phyloP scores from a whole-genome alignment of 2,329 filamentous ascomycete species.

The Aspergillus neotritici region DNA sequence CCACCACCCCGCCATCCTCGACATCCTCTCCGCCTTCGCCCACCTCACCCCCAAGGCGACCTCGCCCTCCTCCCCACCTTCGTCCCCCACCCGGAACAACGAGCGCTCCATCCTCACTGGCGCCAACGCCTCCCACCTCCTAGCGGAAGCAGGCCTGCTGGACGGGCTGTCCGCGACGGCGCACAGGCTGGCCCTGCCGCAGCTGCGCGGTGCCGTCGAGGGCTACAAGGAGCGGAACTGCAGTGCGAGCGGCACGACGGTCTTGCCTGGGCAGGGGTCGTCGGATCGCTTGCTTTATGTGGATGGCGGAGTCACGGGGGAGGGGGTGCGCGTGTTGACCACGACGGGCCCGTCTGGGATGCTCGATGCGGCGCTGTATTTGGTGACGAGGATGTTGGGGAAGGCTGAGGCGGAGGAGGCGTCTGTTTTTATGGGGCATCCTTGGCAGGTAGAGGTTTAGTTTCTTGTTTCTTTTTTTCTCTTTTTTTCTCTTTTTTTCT shows the following conservation, averaged over 20 bases:
- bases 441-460: neutral
- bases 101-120: neutral
- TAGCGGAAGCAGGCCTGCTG: neutral
- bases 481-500: no score
- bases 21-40: neutral
- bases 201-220: neutral
- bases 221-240: neutral
- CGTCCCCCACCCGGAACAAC: neutral
- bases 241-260: neutral
- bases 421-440: slow-evolving; percentile 1
- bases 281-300: neutral
- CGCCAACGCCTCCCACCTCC: neutral
- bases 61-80: no score
- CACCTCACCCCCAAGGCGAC: neutral
- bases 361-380: slow-evolving; percentile 1
- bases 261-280: neutral
- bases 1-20: neutral
- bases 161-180: neutral
- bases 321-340: neutral
- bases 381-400: neutral
- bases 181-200: neutral
- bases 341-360: neutral
- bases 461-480: no score
- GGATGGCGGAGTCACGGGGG: neutral
- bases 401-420: neutral